These are phyloP conservation scores for Neurospora intermedia DNA, from an alignment of 495 filamentous ascomycete species.

Conservation along the genomic window DNA sequence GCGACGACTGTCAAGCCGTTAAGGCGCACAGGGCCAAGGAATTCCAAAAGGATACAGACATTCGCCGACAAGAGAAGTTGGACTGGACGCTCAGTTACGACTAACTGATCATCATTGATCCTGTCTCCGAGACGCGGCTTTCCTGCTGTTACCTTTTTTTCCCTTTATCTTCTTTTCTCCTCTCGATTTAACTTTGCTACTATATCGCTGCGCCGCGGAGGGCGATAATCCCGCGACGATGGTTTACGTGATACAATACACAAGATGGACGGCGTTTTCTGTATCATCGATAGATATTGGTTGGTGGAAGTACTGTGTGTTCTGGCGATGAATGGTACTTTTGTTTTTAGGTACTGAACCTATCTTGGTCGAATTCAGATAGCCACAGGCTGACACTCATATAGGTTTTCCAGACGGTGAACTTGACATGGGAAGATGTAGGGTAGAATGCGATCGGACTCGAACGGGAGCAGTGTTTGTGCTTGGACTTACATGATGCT, in stretches of 20 bases:
- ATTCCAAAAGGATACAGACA: conserved; percentile 5
- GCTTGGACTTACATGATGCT: not conserved
- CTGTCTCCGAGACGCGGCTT: not conserved
- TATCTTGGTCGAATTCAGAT: not conserved
- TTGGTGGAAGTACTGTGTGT: not conserved
- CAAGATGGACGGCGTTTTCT: not conserved
- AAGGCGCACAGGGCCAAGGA: conserved; percentile 11
- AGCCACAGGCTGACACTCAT: not conserved
- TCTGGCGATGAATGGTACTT: not conserved
- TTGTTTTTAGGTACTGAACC: not conserved
- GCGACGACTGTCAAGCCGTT: conserved; percentile 15
- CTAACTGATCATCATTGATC: not conserved
- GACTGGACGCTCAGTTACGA: conserved; percentile 5
- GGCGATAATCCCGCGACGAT: not conserved
- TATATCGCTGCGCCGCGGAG: not conserved
- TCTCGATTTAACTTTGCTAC: not conserved
- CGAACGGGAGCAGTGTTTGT: not conserved
- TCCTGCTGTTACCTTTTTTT: not conserved
- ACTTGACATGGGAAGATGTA: not conserved
- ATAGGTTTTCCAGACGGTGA: not conserved
- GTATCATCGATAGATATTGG: not conserved
- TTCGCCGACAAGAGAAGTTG: conserved; percentile 16
- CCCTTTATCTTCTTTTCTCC: not conserved
- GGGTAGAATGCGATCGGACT: not conserved
- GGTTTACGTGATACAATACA: not conserved